phyloP scores from a whole-genome alignment of 1,284 basidiomycete species.

The Pyrrhoderma noxium region DNA sequence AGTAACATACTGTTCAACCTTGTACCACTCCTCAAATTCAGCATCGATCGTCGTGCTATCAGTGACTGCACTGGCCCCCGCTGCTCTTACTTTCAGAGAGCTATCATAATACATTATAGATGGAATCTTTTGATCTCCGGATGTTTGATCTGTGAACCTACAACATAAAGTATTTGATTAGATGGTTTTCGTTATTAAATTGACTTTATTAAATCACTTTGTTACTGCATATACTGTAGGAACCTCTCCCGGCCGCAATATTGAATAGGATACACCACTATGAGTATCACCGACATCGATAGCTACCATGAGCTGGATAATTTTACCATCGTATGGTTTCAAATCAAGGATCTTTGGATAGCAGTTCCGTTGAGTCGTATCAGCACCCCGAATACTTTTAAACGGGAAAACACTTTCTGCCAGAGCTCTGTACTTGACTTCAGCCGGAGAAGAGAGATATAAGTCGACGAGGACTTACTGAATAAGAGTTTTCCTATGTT shows the following conservation, averaged over 20 bases:
- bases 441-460: no score
- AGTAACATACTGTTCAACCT: slow-evolving; percentile 55
- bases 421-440: no score
- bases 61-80: slow-evolving; percentile 67
- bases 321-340: neutral
- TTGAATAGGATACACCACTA: slow-evolving; percentile 6
- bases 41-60: slow-evolving; percentile 49
- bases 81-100: slow-evolving; percentile 52
- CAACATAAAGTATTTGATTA: slow-evolving; percentile 36
- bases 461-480: no score
- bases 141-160: slow-evolving; percentile 31
- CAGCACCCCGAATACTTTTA: no score
- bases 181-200: no score
- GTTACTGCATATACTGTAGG: neutral
- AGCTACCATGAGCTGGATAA: neutral
- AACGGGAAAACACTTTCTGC: no score
- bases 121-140: slow-evolving; percentile 72
- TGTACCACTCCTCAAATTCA: slow-evolving; percentile 67
- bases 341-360: neutral
- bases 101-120: slow-evolving; percentile 64
- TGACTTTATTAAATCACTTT: neutral
- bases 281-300: slow-evolving; percentile 11
- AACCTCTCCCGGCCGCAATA: slow-evolving; percentile 1
- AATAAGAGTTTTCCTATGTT: no score
- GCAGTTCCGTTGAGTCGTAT: no score